Base-by-base conservation (phyloP, 345 rosid species). In the Passiflora organensis region DNA sequence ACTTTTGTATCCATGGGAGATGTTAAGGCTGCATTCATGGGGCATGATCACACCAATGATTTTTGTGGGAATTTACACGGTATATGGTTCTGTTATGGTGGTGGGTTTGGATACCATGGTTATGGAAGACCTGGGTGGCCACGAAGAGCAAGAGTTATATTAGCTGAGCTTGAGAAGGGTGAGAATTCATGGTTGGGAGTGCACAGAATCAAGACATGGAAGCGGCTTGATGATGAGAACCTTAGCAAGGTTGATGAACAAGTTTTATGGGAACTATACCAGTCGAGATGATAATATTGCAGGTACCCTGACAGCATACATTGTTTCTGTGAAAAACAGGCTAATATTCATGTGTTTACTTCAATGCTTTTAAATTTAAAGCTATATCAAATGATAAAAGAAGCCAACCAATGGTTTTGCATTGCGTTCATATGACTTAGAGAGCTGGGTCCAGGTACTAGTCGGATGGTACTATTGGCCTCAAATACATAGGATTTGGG, bases 81-180 rank as follows among this genome's bases (percentile, higher is more conserved):
- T 24, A 59, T 91, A 60, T 85, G 96, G 96, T 82, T 87, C 66
- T 91, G 97, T 71, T 85, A 91, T 11, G 95, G 97, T 20, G 96
- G 97, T 70, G 97, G 97, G 36, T 80, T 82, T 58, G 97, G 96
- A 63, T 91, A 91, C 72, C 97, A 87, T 22, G 97, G 80, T 12
- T 91, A 87, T 53, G 97, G 96, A 45, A 83, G 51, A 49, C 74
- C 78, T 3, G 83, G 87, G 22, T 87, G 85, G 91, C 64, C 72
- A 1, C 74, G 97, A 62, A 80, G 97, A 77, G 91, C 76, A 13
- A 85, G 95, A 69, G 71, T 87, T 43, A 75, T 91, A 43, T 56
- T 67, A 64, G 87, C 82, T 10, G 83, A 87, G 67, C 95, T 87
- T 2, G 72, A 70, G 58, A 79, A 72, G 73, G 70, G 73, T 24